phyloP scores from a whole-genome alignment of 2,329 filamentous ascomycete species.

The Orbilia ellipsospora region DNA sequence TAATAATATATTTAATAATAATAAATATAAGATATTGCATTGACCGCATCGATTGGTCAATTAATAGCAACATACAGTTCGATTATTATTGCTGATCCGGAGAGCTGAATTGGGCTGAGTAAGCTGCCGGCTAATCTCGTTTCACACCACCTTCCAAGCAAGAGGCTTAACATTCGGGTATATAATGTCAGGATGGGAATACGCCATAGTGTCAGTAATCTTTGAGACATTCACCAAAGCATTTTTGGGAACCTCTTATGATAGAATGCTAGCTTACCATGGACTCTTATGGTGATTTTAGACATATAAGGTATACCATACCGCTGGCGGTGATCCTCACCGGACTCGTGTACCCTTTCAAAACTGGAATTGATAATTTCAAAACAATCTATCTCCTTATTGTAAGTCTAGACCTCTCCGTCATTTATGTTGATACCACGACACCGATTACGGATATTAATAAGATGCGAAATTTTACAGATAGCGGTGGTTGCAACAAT shows the following conservation, averaged over 20 bases:
- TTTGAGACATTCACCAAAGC: background rate
- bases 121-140: no score
- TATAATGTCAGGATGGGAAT: constrained; percentile 46
- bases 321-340: constrained; percentile 72
- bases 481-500: constrained; percentile 76
- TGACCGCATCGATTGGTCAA: background rate
- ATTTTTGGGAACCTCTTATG: background rate
- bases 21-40: background rate
- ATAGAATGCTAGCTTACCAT: constrained; percentile 9
- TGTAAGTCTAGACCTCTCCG: constrained; percentile 59
- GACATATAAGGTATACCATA: constrained; percentile 75
- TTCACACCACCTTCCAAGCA: no score
- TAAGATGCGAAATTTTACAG: constrained; percentile 10
- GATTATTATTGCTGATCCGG: background rate
- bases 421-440: background rate
- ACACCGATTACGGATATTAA: background rate
- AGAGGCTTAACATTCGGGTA: background rate
- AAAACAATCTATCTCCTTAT: constrained; percentile 72
- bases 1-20: no score
- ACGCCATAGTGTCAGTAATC: constrained; percentile 38
- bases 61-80: background rate
- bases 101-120: background rate
- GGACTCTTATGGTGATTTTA: constrained; percentile 60
- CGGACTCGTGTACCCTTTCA: constrained; percentile 70
- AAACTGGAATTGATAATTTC: constrained; percentile 72